Evolutionary conservation across 2,329 filamentous ascomycete species (phyloP).

Genomic region (Bipolaris bicolor): DNA sequence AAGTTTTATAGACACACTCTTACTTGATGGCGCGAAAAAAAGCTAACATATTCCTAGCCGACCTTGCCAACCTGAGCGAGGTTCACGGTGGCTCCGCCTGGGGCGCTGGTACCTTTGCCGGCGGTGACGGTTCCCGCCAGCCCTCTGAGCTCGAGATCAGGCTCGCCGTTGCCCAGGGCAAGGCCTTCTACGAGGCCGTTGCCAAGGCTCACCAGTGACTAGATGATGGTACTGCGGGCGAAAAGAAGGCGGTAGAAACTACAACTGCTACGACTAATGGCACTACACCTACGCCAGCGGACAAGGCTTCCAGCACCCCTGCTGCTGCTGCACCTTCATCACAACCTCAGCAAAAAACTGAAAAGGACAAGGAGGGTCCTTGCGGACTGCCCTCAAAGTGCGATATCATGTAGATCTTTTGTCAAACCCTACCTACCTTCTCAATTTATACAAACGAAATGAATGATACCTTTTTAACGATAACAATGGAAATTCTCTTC

Average conservation of each 20-base stretch:
- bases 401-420: slow-evolving; percentile 61
- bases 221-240: slow-evolving; percentile 58
- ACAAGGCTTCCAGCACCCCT: background rate
- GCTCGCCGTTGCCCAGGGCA: slow-evolving; percentile 82
- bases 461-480: background rate
- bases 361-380: slow-evolving; percentile 66
- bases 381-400: slow-evolving; percentile 82
- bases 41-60: slow-evolving; percentile 31
- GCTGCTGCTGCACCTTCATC: slow-evolving; percentile 27
- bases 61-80: slow-evolving; percentile 74
- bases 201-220: slow-evolving; percentile 80
- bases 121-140: slow-evolving; percentile 80
- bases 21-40: no score
- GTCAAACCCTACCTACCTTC: background rate
- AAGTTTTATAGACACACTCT: slow-evolving; percentile 1
- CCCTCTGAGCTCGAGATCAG: slow-evolving; percentile 76
- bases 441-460: background rate
- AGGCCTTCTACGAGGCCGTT: slow-evolving; percentile 79
- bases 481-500: background rate
- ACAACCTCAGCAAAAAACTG: slow-evolving; percentile 39
- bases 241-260: slow-evolving; percentile 11
- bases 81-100: slow-evolving; percentile 86
- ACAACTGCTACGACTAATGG: slow-evolving; percentile 20
- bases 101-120: slow-evolving; percentile 92
- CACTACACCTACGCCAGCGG: slow-evolving; percentile 39